Percentiles rank a stretch among this genome's conserved stretches.
These are phyloP conservation scores for Zygotorulaspora danielsina DNA, from an alignment of 805 yeast genomes.

Conservation along the genomic window DNA sequence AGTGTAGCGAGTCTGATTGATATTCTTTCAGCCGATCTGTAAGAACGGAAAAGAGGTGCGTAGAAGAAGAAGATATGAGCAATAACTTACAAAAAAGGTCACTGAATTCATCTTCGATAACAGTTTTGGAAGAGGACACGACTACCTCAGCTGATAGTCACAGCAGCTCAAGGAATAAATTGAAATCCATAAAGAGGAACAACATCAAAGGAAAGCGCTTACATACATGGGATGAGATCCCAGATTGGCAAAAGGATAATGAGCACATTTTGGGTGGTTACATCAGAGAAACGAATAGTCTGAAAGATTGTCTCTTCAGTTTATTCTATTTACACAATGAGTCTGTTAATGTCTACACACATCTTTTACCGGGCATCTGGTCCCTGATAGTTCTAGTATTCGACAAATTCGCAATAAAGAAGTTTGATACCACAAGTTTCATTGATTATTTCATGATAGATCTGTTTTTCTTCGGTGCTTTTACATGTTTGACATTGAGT, in stretches of 20 bases:
- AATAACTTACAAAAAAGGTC: constrained; percentile 6
- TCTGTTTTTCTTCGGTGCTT: constrained; percentile 48
- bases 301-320: constrained; percentile 42
- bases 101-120: constrained; percentile 1
- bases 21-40: neutral
- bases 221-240: constrained; percentile 46
- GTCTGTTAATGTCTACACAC: constrained; percentile 67
- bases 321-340: constrained; percentile 65
- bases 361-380: constrained; percentile 43
- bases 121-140: neutral
- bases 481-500: constrained; percentile 56
- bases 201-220: constrained; percentile 12
- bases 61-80: too few species aligned
- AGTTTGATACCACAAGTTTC: constrained; percentile 42
- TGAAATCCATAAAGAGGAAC: neutral
- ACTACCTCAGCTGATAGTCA: neutral
- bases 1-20: neutral
- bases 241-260: constrained; percentile 72
- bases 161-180: neutral
- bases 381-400: constrained; percentile 24
- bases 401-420: constrained; percentile 33
- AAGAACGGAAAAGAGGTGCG: neutral
- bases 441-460: constrained; percentile 37
- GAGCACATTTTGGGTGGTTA: constrained; percentile 61
- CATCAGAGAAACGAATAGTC: constrained; percentile 51